phyloP scores from a whole-genome alignment of 208 protist species.

The Crithidia bombi region DNA sequence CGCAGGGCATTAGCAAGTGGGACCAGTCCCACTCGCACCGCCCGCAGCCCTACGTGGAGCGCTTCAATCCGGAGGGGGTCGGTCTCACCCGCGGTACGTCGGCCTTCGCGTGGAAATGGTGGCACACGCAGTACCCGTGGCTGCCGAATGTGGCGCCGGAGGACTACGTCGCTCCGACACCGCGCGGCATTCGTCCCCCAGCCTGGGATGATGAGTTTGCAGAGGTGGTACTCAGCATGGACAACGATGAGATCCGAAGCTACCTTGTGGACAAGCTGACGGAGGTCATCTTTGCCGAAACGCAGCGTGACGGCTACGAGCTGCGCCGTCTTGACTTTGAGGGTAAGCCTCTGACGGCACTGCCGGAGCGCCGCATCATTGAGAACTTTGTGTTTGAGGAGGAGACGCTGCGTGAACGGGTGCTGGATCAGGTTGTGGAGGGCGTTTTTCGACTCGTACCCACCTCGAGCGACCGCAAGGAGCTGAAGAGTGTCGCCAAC shows the following conservation, averaged over 20 bases:
- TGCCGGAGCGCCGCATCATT: slow-evolving; percentile 88
- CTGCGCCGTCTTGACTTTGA: slow-evolving; percentile 92
- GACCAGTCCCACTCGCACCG: slow-evolving; percentile 88
- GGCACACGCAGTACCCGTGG: slow-evolving; percentile 92
- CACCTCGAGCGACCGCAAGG: slow-evolving; percentile 75
- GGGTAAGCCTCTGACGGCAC: slow-evolving; percentile 87
- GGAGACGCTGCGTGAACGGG: slow-evolving; percentile 88
- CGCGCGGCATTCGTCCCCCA: slow-evolving; percentile 54
- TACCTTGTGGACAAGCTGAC: slow-evolving; percentile 86
- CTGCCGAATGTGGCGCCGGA: slow-evolving; percentile 81
- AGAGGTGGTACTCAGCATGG: slow-evolving; percentile 78
- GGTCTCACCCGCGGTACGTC: slow-evolving; percentile 86
- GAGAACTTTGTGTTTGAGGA: slow-evolving; percentile 91
- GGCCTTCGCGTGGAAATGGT: slow-evolving; percentile 87
- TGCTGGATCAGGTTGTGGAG: slow-evolving; percentile 87
- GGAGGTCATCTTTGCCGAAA: slow-evolving; percentile 89
- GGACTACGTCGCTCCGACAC: slow-evolving; percentile 42
- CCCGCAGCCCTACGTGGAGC: slow-evolving; percentile 72
- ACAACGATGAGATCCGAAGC: slow-evolving; percentile 60
- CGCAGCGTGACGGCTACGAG: slow-evolving; percentile 91
- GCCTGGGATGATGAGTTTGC: slow-evolving; percentile 87
- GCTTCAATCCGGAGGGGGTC: slow-evolving; percentile 90
- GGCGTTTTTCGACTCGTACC: slow-evolving; percentile 82
- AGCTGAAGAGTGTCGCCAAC: slow-evolving; percentile 82
- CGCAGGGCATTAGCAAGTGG: slow-evolving; percentile 90